Evolutionary conservation across 306 rosid genomes (phyloP).

Genomic region (Elaeagnus macrophylla): DNA sequence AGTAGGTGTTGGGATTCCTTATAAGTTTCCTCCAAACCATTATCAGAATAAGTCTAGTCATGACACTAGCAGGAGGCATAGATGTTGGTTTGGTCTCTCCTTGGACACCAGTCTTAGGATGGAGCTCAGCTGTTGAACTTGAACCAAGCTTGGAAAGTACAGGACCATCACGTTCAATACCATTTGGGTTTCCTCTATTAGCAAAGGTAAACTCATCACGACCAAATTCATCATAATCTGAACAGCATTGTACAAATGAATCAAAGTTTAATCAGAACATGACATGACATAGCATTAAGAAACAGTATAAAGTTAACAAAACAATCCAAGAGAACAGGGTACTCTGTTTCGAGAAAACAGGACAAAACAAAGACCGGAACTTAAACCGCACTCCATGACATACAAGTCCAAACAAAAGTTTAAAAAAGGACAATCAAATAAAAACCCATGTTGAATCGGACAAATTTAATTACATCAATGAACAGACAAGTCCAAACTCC

Average conservation of each 20-base stretch:
- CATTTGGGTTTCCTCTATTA: slow-evolving; percentile 47
- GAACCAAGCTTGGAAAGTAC: slow-evolving; percentile 71
- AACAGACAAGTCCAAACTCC: background rate
- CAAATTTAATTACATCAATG: background rate
- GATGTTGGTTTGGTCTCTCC: slow-evolving; percentile 39
- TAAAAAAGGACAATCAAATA: slow-evolving; percentile 7
- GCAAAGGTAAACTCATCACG: slow-evolving; percentile 82
- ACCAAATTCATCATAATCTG: slow-evolving; percentile 67
- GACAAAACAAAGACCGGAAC: background rate
- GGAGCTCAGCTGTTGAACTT: slow-evolving; percentile 73
- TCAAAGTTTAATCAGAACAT: background rate
- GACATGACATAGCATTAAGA: background rate
- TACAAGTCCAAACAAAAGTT: background rate
- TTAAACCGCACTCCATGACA: too few species aligned
- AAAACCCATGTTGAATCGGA: slow-evolving; percentile 9
- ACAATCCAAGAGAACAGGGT: slow-evolving; percentile 15
- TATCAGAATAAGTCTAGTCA: slow-evolving; percentile 70
- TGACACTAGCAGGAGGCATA: slow-evolving; percentile 81
- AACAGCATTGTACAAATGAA: background rate
- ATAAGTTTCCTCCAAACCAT: slow-evolving; percentile 87
- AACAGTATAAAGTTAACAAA: slow-evolving; percentile 12
- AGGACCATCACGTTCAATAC: slow-evolving; percentile 55
- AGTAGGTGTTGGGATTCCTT: slow-evolving; percentile 76
- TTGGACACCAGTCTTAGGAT: slow-evolving; percentile 40
- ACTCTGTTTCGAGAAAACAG: slow-evolving; percentile 2